Evolutionary conservation across 495 filamentous ascomycete genomes (phyloP).

Genomic region (Parathielavia hyrcaniae): DNA sequence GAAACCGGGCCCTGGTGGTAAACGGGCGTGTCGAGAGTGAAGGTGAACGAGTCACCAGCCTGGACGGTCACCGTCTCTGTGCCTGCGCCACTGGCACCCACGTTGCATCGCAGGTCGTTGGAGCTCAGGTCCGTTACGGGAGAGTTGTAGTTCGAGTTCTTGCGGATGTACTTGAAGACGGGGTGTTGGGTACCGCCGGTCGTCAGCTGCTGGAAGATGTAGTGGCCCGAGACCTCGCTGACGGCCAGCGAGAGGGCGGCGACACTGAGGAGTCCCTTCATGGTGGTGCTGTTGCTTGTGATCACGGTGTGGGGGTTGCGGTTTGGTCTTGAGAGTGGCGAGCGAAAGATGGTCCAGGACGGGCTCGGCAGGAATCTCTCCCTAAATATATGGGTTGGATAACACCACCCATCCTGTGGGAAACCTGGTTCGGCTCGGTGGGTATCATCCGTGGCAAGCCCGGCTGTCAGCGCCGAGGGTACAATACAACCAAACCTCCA

Average conservation of each 20-base stretch:
- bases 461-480: neutral
- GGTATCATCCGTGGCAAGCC: neutral
- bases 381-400: neutral
- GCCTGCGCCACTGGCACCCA: conserved; percentile 41
- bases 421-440: neutral
- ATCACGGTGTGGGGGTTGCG: neutral
- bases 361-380: too few species aligned
- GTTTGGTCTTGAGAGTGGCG: neutral
- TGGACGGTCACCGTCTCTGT: conserved; percentile 44
- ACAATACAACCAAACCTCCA: neutral
- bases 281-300: conserved; percentile 17
- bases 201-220: conserved; percentile 49
- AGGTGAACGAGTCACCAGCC: conserved; percentile 48
- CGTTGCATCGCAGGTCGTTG: conserved; percentile 55
- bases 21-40: conserved; percentile 47
- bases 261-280: conserved; percentile 36
- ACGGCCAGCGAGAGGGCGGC: conserved; percentile 36
- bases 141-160: conserved; percentile 54
- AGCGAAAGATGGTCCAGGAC: neutral
- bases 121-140: conserved; percentile 52
- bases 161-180: conserved; percentile 48
- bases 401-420: neutral
- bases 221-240: conserved; percentile 40
- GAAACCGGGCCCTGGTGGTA: conserved; percentile 57
- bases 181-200: conserved; percentile 39